Percentiles rank a stretch among this genome's conserved stretches.
Conservation (phyloP, 768 basidiomycete species). For the Lenzites betulinus region DNA sequence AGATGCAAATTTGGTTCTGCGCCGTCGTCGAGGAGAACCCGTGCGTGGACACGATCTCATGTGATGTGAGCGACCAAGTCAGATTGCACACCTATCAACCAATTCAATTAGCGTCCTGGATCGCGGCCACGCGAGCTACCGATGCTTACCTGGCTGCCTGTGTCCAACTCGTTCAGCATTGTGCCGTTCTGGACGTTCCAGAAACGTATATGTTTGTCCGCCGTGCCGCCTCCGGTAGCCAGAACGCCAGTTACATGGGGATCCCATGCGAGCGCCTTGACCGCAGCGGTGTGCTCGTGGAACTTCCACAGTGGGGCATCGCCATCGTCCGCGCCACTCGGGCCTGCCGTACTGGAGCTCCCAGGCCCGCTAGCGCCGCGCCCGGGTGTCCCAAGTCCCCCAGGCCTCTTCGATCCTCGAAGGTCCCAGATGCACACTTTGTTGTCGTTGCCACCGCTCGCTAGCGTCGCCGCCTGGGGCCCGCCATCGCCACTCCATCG, state of each 20-base stretch:
- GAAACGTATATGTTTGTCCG: slow-evolving; percentile 96
- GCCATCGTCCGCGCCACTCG: slow-evolving; percentile 28
- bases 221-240: slow-evolving; percentile 97
- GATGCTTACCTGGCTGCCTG: slow-evolving; percentile 84
- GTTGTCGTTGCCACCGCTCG: slow-evolving; percentile 97
- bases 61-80: slow-evolving; percentile 93
- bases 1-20: slow-evolving; percentile 95
- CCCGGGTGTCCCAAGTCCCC: slow-evolving; percentile 26
- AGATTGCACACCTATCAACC: slow-evolving; percentile 88
- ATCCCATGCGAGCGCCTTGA: slow-evolving; percentile 98
- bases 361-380: slow-evolving; percentile 20
- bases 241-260: slow-evolving; percentile 90
- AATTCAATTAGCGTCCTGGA: neutral
- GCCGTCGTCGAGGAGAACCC: slow-evolving; percentile 93
- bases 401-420: slow-evolving; percentile 58
- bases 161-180: slow-evolving; percentile 87
- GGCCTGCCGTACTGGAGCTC: slow-evolving; percentile 29
- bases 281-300: slow-evolving; percentile 94
- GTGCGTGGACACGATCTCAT: slow-evolving; percentile 97
- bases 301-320: slow-evolving; percentile 86
- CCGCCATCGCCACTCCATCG: slow-evolving; percentile 77
- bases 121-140: neutral
- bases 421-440: slow-evolving; percentile 98
- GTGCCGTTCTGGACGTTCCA: slow-evolving; percentile 92
- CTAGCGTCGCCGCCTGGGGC: slow-evolving; percentile 58